A percentile compares a stretch with the other conserved stretches of the same genome.
Evolutionary conservation across 345 rosid genomes (phyloP).

Genomic region (Luvunga scandens): DNA sequence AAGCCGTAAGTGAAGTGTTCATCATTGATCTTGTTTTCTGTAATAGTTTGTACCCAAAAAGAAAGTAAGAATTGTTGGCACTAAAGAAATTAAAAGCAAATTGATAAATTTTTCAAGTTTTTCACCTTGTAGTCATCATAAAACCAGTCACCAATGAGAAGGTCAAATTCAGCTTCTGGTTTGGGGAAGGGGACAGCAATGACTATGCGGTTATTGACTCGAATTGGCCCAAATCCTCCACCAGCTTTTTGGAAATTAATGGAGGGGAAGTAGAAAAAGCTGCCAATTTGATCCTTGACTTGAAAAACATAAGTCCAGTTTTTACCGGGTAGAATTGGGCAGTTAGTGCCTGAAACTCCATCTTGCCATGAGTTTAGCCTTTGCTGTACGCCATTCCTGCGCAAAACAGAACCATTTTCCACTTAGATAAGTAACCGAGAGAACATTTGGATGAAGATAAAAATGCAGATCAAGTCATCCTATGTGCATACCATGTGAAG

Average conservation of each 20-base stretch:
- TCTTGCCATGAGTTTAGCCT: slow-evolving; percentile 68
- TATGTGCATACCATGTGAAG: slow-evolving; percentile 48
- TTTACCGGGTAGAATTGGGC: slow-evolving; percentile 49
- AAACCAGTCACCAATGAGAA: slow-evolving; percentile 58
- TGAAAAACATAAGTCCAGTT: slow-evolving; percentile 61
- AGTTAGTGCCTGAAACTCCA: slow-evolving; percentile 64
- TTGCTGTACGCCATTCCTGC: slow-evolving; percentile 58
- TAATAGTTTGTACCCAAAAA: background rate
- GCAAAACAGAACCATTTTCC: background rate
- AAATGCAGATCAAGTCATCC: too few species aligned
- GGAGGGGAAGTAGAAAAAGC: slow-evolving; percentile 58
- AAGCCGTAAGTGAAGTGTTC: background rate
- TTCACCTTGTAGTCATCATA: slow-evolving; percentile 31
- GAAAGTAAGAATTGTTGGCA: background rate
- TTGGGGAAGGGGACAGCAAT: slow-evolving; percentile 43
- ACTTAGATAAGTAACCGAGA: background rate
- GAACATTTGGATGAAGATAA: background rate
- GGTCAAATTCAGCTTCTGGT: slow-evolving; percentile 58
- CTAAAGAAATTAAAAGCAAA: background rate
- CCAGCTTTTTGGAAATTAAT: slow-evolving; percentile 51
- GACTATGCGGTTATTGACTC: slow-evolving; percentile 43
- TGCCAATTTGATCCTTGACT: slow-evolving; percentile 63
- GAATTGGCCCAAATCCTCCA: slow-evolving; percentile 51
- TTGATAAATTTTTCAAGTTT: background rate
- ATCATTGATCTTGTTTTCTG: slow-evolving; percentile 30